Evolutionary conservation across 441 rosid species (phyloP).

Genomic region (Pelargonium fulgidum): DNA sequence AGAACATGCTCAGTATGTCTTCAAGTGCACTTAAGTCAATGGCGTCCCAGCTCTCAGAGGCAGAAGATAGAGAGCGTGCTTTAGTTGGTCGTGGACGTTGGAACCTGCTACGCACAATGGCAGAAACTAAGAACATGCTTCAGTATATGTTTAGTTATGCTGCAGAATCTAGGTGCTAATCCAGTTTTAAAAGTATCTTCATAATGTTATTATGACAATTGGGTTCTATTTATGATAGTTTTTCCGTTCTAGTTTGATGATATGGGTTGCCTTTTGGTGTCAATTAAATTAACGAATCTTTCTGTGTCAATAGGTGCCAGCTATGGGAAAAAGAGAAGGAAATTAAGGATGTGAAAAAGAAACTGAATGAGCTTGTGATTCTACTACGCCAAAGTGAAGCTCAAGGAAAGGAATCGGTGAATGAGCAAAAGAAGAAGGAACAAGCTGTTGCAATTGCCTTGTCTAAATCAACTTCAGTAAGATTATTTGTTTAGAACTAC

Average conservation of each 20-base stretch:
- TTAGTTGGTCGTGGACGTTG: slow-evolving; percentile 47
- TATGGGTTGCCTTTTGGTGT: slow-evolving; percentile 1
- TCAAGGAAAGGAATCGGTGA: slow-evolving; percentile 45
- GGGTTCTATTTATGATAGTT: not conserved
- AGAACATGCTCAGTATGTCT: slow-evolving; percentile 57
- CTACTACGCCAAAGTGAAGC: slow-evolving; percentile 48
- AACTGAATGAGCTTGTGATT: slow-evolving; percentile 43
- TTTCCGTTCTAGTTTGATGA: not conserved
- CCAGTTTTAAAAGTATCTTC: slow-evolving; percentile 15
- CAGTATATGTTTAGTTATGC: slow-evolving; percentile 49
- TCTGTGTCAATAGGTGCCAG: slow-evolving; percentile 39
- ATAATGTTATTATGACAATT: slow-evolving; percentile 3
- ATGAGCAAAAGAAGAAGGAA: slow-evolving; percentile 50
- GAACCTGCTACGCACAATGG: slow-evolving; percentile 51
- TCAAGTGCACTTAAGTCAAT: slow-evolving; percentile 48
- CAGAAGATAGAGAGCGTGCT: slow-evolving; percentile 56
- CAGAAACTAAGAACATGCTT: slow-evolving; percentile 62
- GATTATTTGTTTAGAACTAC: slow-evolving; percentile 15
- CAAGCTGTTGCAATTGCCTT: slow-evolving; percentile 50
- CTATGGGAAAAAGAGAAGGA: slow-evolving; percentile 49
- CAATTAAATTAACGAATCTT: not conserved
- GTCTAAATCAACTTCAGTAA: slow-evolving; percentile 44
- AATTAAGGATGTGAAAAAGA: slow-evolving; percentile 51
- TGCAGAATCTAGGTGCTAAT: slow-evolving; percentile 48
- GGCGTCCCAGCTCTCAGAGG: slow-evolving; percentile 70